A percentile compares a stretch with the other conserved stretches of the same genome.
phyloP scores from a whole-genome alignment of 2,329 filamentous ascomycete species.

The Bipolaris gigantea region DNA sequence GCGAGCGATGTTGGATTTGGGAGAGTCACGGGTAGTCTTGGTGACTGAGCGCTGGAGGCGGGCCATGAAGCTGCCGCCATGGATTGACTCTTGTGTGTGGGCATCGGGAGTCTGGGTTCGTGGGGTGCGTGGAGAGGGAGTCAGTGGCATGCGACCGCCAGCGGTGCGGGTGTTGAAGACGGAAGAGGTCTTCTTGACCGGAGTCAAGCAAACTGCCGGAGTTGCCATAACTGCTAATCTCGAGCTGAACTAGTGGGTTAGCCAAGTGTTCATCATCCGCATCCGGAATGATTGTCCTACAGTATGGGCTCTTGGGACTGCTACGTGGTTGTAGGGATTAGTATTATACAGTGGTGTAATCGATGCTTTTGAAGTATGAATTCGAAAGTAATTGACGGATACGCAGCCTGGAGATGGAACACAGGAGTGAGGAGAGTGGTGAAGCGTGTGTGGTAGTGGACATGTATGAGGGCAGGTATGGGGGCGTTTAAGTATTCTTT shows the following conservation, averaged over 20 bases:
- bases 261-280: conserved; percentile 9
- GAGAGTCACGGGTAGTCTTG: conserved; percentile 75
- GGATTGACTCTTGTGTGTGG: conserved; percentile 69
- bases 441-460: conserved; percentile 23
- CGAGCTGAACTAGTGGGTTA: conserved; percentile 27
- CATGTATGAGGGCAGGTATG: conserved; percentile 22
- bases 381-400: conserved; percentile 33
- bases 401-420: conserved; percentile 20
- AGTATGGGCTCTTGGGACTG: conserved; percentile 31
- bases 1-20: conserved; percentile 93
- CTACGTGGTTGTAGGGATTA: conserved; percentile 40
- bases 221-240: conserved; percentile 70
- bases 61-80: conserved; percentile 70
- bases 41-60: conserved; percentile 73
- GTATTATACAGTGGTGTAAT: conserved; percentile 46
- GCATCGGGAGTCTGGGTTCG: conserved; percentile 54
- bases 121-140: conserved; percentile 75
- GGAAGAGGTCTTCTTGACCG: conserved; percentile 90
- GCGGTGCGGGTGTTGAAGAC: conserved; percentile 91
- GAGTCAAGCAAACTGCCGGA: conserved; percentile 74
- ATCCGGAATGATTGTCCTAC: conserved; percentile 24
- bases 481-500: conserved; percentile 40
- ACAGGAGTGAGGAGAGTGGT: conserved; percentile 17
- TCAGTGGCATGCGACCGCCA: conserved; percentile 91
- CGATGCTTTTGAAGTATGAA: conserved; percentile 46